Evolutionary conservation across 176 grass and related monocot species (phyloP), one percentile per base, ranked within the genome.

Genomic region (Chloris gayana): DNA sequence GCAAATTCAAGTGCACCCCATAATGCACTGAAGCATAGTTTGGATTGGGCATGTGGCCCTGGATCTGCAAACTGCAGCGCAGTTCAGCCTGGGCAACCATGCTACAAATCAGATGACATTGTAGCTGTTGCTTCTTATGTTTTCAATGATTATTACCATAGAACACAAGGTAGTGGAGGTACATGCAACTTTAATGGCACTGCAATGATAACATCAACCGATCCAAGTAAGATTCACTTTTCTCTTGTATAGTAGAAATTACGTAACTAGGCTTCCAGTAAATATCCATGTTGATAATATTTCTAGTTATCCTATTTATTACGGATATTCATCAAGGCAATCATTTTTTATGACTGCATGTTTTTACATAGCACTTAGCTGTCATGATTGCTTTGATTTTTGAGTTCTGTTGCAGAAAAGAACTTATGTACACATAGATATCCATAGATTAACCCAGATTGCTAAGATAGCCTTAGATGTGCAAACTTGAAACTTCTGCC

Each of bases 21-120:
- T 53, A 86, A 80, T 80, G 72, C 88, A 65, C 67, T 99, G 72
- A 99, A 95, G 80, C 87, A 91, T 91, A 90, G 96, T 44, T 89
- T 99, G 85, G 92, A 99, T 80, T 99, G 96, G 96, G 96, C 90
- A 72, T 99, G 96, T 78, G 96, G 96, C n/a, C 84, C 96, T 77
- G 96, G 96, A 67, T 91, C 92, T 3, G 96, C 92, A 86, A 99
- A 99, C 71, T 99, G 96, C 71, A 95, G 86, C 74, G 90, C 84
- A 30, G 85, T 99, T 89, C 96, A 99, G 78, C 90, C 88, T 61
- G 92, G 92, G 14, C 86, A 95, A 46, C 84, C 88, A 18, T 99
- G 96, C 82, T 99, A 93, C 88, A 80, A 91, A 73, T 76, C 88
- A 27, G 61, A 95, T 86, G 88, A 95, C 85, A 95, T 99, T 84